Evolutionary conservation across 768 basidiomycete species (phyloP), one percentile per base, ranked within the genome.

Genomic region (Dioszegia crocea): DNA sequence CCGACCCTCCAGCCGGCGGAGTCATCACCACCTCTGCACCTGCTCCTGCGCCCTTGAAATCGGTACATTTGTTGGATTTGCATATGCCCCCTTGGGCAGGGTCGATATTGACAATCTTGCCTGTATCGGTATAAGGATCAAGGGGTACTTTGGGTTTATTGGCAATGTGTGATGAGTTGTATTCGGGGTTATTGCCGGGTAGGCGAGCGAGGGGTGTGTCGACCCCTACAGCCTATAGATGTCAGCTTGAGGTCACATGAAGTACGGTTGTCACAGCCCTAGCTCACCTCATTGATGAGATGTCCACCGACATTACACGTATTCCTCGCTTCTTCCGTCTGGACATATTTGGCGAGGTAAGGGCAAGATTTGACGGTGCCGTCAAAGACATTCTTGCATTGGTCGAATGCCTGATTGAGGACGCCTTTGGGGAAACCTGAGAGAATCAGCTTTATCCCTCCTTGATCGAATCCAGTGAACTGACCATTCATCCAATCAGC

Each of bases 401-500:
- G 47, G 4, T 65, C 30, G 45, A 60, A 68, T 12, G 64, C 64
- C 4, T 63, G 54, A 24, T 61, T 60, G 14, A 68, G 49, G 45
- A 63, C 63, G 23, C 64, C 64, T 6, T 19, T 56, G n/a, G 66
- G 66, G 48, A 55, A 68, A 17, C 61, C 61, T 62, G 36, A 48
- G n/a, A 9, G n/a, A 16, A 11, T n/a, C n/a, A 26, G 33, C 12
- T 19, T 26, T 48, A 16, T 24, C 47, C 14, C 29, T 30, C 14
- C n/a, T 30, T n/a, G 27, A n/a, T n/a, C n/a, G n/a, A n/a, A n/a
- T n/a, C n/a, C n/a, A n/a, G n/a, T 10, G 23, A 29, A 47, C 56
- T 26, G 24, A 49, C 67, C 67, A 36, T 68, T 68, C 17, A 63
- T 30, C 67, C 67, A 68, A 39, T 68, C 67, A 3, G 64, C 58